Evolutionary conservation across 2,329 filamentous ascomycete genomes (phyloP), one percentile per base, ranked within the genome.

Genomic region (Zopfia rhizophila): DNA sequence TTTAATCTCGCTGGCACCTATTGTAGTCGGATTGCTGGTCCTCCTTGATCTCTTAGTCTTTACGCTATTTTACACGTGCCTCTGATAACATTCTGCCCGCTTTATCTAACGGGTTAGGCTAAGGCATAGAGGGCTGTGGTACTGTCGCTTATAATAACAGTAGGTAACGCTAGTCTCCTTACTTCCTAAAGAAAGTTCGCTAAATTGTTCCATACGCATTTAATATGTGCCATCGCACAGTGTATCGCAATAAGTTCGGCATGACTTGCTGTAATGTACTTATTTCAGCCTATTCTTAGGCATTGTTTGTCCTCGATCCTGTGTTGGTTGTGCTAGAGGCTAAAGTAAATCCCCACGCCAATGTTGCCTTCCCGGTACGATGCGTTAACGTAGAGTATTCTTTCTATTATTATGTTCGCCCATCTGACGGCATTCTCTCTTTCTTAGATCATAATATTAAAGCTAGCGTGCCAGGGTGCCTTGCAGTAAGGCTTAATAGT

Each of bases 111-210:
- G 21, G 35, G 35, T 38, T 25, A 8, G 10, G 35, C 35, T 38
- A 38, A 17, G 35, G 35, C 35, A 22, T 17, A 17, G 11, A 38
- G 35, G 13, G 35, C 35, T 38, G 35, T n/a, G 17, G 18, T 38
- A 13, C 18, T 38, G 35, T 38, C 35, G 35, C 35, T 38, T 38
- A 22, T 22, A 23, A 38, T 38, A 10, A 38, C 35, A n/a, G 17
- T 25, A 24, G 35, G 35, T 17, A 38, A 17, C 17, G 21, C 35
- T 10, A 38, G 35, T 21, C 22, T 36, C 18, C 32, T 36, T 14
- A 36, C 8, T 13, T 36, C 32, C 18, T 6, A 18, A 16, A 18
- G 32, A 36, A 36, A 36, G 32, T 14, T 21, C 18, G 10, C 32
- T 36, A 36, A 18, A 18, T 22, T 14, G 14, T 36, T 36, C 32